Base-by-base conservation (phyloP, 805 yeast genomes). In the Candida ortonii region DNA sequence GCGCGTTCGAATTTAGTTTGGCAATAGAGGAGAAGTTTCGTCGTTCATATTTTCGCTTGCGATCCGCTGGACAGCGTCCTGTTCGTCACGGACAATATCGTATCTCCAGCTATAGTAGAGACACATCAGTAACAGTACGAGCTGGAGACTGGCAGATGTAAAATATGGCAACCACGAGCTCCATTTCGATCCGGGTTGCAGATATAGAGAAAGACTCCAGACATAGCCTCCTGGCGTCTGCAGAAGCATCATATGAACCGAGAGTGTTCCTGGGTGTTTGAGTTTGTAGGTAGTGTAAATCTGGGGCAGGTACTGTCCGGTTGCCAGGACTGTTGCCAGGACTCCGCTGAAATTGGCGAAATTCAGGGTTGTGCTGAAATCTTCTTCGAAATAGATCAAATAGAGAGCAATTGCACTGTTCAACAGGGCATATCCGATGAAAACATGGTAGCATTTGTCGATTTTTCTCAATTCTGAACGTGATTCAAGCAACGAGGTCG, bases 221-320 rank as follows among this genome's bases (percentile, higher is more conserved):
- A 85, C 37, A 44, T 73, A 81, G 12, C 95, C 95, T 11, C 96
- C 96, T 0, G 96, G 96, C 13, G 94, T 84, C 55, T 86, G 96
- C 44, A 87, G 71, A 26, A 78, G 62, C 90, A 86, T 83, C 87
- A 84, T 84, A 6, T 78, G 73, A 8, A 84, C 65, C 0, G 94
- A 84, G 15, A 86, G 65, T 1, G 88, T 79, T 7, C 95, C 96
- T 0, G 94, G 80, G 44, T 79, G 88, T 50, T 81, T 80, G 40
- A 86, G 66, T 1, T 42, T 51, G 49, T 67, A 81, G 0, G 95
- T 86, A 24, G 89, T 84, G 43, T 65, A 57, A 7, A 86, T 68
- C 57, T 86, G 96, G 1, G 96, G 96, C 32, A 85, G 61, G 49
- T 84, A 86, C 59, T 86, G 94, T 20, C 80, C 57, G 13, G 77